Evolutionary conservation across 73 alveolate genomes (phyloP).

Genomic region (Uronychia binucleata): DNA sequence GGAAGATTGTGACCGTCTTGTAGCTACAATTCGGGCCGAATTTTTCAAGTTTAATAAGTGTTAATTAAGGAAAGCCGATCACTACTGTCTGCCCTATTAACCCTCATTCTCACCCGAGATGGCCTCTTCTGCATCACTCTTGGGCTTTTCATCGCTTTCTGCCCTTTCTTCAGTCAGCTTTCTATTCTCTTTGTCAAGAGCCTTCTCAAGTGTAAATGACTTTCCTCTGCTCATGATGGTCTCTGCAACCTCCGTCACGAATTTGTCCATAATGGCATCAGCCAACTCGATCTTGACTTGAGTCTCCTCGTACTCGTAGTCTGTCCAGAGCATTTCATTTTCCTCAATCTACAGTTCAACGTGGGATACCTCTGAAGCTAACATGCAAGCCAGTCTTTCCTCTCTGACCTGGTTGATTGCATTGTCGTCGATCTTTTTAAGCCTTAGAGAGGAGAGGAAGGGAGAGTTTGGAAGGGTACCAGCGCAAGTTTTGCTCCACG

Average conservation of each 20-base stretch:
- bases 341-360: conserved; percentile 59
- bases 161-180: not conserved
- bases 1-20: not conserved
- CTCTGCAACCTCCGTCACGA: not conserved
- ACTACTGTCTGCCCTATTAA: not conserved
- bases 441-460: conserved; percentile 24
- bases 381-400: conserved; percentile 54
- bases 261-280: conserved; percentile 12
- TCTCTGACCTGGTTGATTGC: conserved; percentile 49
- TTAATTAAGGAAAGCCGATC: not conserved
- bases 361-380: conserved; percentile 39
- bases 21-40: not conserved
- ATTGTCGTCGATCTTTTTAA: conserved; percentile 39
- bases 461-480: conserved; percentile 57
- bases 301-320: conserved; percentile 76
- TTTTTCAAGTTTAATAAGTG: not conserved
- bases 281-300: conserved; percentile 66
- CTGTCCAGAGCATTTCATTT: conserved; percentile 69
- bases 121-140: not conserved
- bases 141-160: not conserved
- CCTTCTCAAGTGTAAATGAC: no score
- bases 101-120: not conserved
- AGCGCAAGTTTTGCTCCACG: conserved; percentile 53
- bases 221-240: not conserved
- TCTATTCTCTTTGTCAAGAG: not conserved